Conservation (phyloP, 2,329 filamentous ascomycete species). For the Arthrobotrys iridis region DNA sequence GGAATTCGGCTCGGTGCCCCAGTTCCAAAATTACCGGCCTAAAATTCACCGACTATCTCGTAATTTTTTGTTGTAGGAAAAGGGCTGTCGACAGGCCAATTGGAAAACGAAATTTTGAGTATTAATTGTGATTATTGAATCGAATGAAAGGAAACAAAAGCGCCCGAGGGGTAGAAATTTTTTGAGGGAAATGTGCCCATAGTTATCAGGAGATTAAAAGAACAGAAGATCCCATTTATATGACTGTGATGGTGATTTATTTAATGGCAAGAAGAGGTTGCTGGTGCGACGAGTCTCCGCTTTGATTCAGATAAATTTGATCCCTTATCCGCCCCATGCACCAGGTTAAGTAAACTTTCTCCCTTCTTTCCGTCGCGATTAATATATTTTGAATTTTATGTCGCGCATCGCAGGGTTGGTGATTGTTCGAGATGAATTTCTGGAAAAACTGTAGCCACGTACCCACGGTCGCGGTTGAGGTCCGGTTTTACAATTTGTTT, state of each 20-base stretch:
- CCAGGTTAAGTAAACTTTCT: constrained; percentile 3
- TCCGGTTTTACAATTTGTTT: not conserved
- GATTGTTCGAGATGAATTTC: constrained; percentile 9
- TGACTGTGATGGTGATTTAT: constrained; percentile 9
- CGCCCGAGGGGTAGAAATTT: constrained; percentile 18
- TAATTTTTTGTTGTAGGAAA: constrained; percentile 27
- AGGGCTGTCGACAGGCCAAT: not conserved
- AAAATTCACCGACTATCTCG: constrained; percentile 44
- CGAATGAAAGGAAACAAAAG: not conserved
- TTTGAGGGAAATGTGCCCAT: not conserved
- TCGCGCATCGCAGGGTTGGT: constrained; percentile 6
- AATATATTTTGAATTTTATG: constrained; percentile 14
- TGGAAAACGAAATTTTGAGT: not conserved
- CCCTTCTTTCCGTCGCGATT: constrained; percentile 14
- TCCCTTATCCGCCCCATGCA: constrained; percentile 7
- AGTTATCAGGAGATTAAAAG: constrained; percentile 17
- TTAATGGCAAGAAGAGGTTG: not conserved
- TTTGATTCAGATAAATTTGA: constrained; percentile 54
- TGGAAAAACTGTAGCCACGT: not conserved
- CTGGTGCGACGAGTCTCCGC: constrained; percentile 41
- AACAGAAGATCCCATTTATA: constrained; percentile 35
- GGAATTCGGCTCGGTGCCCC: constrained; percentile 51
- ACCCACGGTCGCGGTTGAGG: constrained; percentile 3
- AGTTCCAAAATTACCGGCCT: constrained; percentile 20
- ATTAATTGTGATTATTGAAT: not conserved